Evolutionary conservation across 306 rosid genomes (phyloP), one percentile per base, ranked within the genome.

Genomic region (Astragalus membranaceus): DNA sequence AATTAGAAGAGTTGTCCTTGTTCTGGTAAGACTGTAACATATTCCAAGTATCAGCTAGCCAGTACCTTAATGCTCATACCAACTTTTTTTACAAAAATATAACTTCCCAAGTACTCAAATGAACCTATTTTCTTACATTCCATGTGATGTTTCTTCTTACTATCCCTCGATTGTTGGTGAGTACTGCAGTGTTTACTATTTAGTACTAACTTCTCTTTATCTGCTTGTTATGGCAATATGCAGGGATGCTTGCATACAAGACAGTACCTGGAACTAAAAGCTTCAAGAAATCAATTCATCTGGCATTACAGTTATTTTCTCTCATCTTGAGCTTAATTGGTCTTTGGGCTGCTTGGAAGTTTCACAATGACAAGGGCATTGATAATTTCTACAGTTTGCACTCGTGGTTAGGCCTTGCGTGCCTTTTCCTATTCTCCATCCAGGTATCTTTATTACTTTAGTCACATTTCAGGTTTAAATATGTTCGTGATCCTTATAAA

Each of bases 341-440:
- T 12, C 60, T 86, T 10, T 95, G 97, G 99, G 95, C 99, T 79
- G 97, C 97, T 70, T 75, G 86, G 85, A 95, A 95, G 87, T 95
- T 89, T 85, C 99, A 95, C 85, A 80, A 77, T 14, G 97, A 95
- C 79, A 91, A 86, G 75, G 97, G 99, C 56, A 91, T 95, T 63
- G 99, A 91, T 71, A 95, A 95, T 72, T 95, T 95, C 83, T 95
- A 95, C 85, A 95, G 99, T 85, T 81, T 91, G 70, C 99, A 95
- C 72, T 95, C 99, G 3, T 95, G 97, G 99, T 64, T 95, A 72
- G 99, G 99, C 77, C 82, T 95, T 67, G 85, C 89, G 8, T 95
- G 96, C 74, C 78, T 95, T 33, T 62, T 87, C 81, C 81, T 95
- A 49, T 95, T 95, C 67, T 70, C 70, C 79, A 75, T 89, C 78